phyloP scores from a whole-genome alignment of 169 alveolate species.

The Plasmodium fragile region DNA sequence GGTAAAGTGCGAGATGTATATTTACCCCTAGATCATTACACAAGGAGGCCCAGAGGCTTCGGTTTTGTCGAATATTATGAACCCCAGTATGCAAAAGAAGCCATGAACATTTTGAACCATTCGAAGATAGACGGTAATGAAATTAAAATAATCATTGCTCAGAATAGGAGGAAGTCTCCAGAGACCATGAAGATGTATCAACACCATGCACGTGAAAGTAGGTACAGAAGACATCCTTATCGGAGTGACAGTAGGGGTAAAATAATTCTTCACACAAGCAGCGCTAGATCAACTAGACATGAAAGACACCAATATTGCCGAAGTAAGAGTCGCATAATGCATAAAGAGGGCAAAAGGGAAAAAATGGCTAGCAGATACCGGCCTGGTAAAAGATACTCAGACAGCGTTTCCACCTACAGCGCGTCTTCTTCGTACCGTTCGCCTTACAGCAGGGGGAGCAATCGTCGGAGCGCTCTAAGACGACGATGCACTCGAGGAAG shows the following conservation, averaged over 20 bases:
- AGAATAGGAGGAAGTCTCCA: slow-evolving; percentile 93
- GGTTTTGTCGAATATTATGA: slow-evolving; percentile 93
- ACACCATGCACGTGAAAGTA: slow-evolving; percentile 14
- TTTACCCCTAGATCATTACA: slow-evolving; percentile 87
- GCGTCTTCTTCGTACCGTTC: slow-evolving; percentile 26
- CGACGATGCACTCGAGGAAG: background rate
- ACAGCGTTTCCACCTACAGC: slow-evolving; percentile 17
- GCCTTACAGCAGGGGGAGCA: background rate
- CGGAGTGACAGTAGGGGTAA: background rate
- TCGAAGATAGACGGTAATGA: slow-evolving; percentile 90
- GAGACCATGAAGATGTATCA: slow-evolving; percentile 88
- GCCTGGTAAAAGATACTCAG: background rate
- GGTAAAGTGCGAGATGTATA: slow-evolving; percentile 92
- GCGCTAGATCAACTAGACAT: background rate
- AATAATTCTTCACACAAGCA: background rate
- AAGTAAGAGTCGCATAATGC: slow-evolving; percentile 4
- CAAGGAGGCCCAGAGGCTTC: slow-evolving; percentile 91
- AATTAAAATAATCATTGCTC: slow-evolving; percentile 91
- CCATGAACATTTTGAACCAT: slow-evolving; percentile 90
- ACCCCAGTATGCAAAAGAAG: slow-evolving; percentile 90
- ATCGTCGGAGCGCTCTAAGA: background rate
- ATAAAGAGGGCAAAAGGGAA: background rate
- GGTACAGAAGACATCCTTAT: slow-evolving; percentile 4
- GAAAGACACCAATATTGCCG: background rate
- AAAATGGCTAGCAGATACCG: background rate